Percentiles rank a stretch among this genome's conserved stretches.
phyloP scores from a whole-genome alignment of 2,329 filamentous ascomycete genomes.

The Albifimbria verrucaria region DNA sequence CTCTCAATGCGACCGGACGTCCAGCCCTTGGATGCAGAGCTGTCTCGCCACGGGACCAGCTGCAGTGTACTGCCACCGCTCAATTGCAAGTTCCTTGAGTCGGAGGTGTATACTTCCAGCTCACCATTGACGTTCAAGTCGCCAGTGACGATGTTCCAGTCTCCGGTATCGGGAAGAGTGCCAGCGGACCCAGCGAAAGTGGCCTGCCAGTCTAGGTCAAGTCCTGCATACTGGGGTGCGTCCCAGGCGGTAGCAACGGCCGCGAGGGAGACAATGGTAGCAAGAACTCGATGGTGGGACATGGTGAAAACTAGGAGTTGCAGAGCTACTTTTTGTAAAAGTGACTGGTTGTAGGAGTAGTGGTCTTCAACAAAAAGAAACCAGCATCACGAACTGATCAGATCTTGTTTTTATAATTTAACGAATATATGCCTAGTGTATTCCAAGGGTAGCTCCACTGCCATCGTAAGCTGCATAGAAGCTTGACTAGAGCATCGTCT shows the following conservation, averaged over 20 bases:
- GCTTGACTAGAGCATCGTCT: too few relatives aligned
- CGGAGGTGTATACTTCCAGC: constrained; percentile 37
- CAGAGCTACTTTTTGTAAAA: too few relatives aligned
- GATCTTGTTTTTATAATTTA: too few relatives aligned
- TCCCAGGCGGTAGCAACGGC: constrained; percentile 14
- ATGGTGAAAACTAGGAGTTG: not conserved
- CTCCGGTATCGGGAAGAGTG: constrained; percentile 13
- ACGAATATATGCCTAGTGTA: too few relatives aligned
- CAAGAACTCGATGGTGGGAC: not conserved
- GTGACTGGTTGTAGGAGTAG: too few relatives aligned
- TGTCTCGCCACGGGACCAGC: constrained; percentile 36
- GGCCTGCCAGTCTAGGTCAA: constrained; percentile 28
- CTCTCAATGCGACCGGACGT: constrained; percentile 42
- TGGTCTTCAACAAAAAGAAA: too few relatives aligned
- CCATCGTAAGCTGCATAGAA: too few relatives aligned
- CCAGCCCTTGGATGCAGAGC: constrained; percentile 26
- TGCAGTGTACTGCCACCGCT: constrained; percentile 41
- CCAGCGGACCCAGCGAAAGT: constrained; percentile 27
- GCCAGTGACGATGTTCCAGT: constrained; percentile 39
- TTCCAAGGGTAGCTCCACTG: too few relatives aligned
- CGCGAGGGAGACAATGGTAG: not conserved
- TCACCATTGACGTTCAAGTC: constrained; percentile 39
- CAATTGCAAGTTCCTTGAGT: constrained; percentile 36
- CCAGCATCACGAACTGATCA: too few relatives aligned
- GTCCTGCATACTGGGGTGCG: constrained; percentile 24